Base-by-base conservation (phyloP, 2,329 filamentous ascomycete species). In the Dissoconium aciculare region DNA sequence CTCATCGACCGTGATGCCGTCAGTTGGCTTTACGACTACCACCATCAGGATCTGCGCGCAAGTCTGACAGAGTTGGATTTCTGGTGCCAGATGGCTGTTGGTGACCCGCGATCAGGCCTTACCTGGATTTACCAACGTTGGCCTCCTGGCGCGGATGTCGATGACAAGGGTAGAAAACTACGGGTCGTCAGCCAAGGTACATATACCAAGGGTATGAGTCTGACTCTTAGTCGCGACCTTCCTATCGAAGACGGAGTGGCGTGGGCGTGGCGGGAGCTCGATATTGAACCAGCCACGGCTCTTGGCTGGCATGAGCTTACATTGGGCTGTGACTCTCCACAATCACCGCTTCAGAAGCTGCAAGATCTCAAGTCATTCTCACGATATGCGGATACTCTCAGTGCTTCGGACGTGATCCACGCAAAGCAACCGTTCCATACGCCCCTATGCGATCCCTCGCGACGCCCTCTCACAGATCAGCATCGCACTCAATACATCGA, bases 31-130 rank as follows among this genome's bases (percentile, higher is more conserved):
- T 93, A 84, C 47, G 62, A 67, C 31, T 71, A 71, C 10, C 77
- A 79, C 31, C 53, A 66, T 2, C 57, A 66, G 15, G 89, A 98
- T 51, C 59, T 98, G 9, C 74, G 89, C 32, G 82, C 77, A 13
- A 75, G 78, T 2, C 71, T 98, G 28, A 74, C 69, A 33, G 84
- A 95, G 38, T 66, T 98, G 15, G 77, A 92, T 51, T 89, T 91
- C 51, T 98, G 87, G 87, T 98, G 91, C 52, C 89, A 98, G 52
- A 84, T 95, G 56, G 83, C 78, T 0, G 73, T 98, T 6, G 91
- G 89, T 4, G 89, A 93, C 50, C 65, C 72, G n/a, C 79, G 79
- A 43, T 79, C 80, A 12, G 87, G 89, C 0, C 69, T 92, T 26
- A 80, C 87, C 45, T 98, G 91, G 87, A 81, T 92, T 45, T 74